Conservation (phyloP, 495 filamentous ascomycete species). For the Hyphodiscus hymeniophilus region DNA sequence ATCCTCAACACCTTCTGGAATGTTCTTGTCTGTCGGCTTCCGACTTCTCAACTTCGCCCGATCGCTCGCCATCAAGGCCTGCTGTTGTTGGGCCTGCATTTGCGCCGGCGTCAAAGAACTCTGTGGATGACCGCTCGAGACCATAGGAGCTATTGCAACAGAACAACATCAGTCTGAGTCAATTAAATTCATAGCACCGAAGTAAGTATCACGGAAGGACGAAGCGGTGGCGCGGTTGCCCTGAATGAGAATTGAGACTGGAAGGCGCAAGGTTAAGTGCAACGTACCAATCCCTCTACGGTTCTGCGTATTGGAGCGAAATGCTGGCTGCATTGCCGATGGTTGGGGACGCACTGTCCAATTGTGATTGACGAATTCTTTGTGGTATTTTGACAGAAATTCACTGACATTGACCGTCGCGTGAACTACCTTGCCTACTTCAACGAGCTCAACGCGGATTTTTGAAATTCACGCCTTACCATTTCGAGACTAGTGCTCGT, state of each 20-base stretch:
- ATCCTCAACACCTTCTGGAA: constrained; percentile 83
- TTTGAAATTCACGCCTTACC: too few relatives aligned
- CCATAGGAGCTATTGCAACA: constrained; percentile 42
- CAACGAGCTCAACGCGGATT: too few relatives aligned
- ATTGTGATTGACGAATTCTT: too few relatives aligned
- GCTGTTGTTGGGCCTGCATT: constrained; percentile 46
- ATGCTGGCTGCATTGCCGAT: constrained; percentile 21
- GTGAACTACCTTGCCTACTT: too few relatives aligned
- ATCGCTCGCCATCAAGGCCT: constrained; percentile 48
- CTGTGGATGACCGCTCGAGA: constrained; percentile 40
- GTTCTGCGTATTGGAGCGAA: constrained; percentile 18
- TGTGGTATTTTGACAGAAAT: too few relatives aligned
- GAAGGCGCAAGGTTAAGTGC: constrained; percentile 10
- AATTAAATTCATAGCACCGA: neutral
- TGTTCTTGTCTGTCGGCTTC: constrained; percentile 89
- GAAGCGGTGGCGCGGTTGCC: neutral
- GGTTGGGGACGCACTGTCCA: neutral
- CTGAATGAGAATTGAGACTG: constrained; percentile 11
- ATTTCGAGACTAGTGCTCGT: too few relatives aligned
- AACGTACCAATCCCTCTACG: constrained; percentile 25
- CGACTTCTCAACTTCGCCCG: constrained; percentile 66
- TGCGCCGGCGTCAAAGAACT: constrained; percentile 43
- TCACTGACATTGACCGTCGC: too few relatives aligned
- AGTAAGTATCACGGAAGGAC: neutral
- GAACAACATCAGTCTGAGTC: neutral